These are phyloP conservation scores for Xylaria flabelliformis DNA, from an alignment of 495 filamentous ascomycete genomes.

Conservation along the genomic window DNA sequence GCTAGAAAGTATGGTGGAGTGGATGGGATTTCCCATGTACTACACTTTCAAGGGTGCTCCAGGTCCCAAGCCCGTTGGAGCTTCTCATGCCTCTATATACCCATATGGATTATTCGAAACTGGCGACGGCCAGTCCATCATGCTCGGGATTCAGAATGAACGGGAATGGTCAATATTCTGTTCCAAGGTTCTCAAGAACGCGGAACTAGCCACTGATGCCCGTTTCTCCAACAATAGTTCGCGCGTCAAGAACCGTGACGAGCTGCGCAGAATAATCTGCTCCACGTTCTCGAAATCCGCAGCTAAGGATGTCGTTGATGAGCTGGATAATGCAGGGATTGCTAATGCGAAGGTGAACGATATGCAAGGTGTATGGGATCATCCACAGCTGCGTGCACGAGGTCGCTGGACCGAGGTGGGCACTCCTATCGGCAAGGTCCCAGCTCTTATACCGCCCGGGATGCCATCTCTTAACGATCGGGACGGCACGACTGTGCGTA, in stretches of 20 bases:
- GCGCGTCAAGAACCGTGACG: slow-evolving; percentile 1
- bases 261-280: background rate
- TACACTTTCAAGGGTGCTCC: slow-evolving; percentile 53
- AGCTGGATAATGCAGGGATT: slow-evolving; percentile 31
- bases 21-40: slow-evolving; percentile 63
- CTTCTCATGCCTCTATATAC: slow-evolving; percentile 58
- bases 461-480: background rate
- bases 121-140: slow-evolving; percentile 54
- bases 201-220: background rate
- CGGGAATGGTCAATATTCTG: slow-evolving; percentile 60
- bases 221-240: background rate
- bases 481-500: background rate
- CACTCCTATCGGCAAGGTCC: slow-evolving; percentile 48
- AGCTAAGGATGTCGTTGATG: background rate
- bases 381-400: slow-evolving; percentile 54
- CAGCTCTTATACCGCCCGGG: slow-evolving; percentile 51
- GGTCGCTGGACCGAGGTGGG: slow-evolving; percentile 54
- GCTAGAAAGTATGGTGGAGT: slow-evolving; percentile 62
- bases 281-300: background rate
- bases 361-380: slow-evolving; percentile 58
- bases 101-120: slow-evolving; percentile 61
- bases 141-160: slow-evolving; percentile 62
- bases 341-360: slow-evolving; percentile 60
- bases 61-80: slow-evolving; percentile 50
- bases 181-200: slow-evolving; percentile 35